Percentiles rank a stretch among this genome's conserved stretches.
Conservation (phyloP, 148 eudicot species). For the Drosera capensis region DNA sequence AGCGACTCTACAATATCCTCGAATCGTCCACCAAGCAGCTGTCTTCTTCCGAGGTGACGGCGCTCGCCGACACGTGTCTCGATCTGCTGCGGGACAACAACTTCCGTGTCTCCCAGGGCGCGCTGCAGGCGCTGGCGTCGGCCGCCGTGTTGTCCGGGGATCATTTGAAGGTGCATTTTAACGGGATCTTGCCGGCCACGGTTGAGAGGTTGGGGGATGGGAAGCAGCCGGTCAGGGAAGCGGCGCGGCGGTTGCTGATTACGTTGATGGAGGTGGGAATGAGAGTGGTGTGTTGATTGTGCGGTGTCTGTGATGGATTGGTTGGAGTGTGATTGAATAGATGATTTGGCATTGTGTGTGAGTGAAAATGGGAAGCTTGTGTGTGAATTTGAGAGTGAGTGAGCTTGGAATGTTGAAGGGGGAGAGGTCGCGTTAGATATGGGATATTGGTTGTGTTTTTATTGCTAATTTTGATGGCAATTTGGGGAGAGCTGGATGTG, state of each 20-base stretch:
- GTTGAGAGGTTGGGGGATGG: slow-evolving; percentile 82
- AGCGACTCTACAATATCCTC: slow-evolving; percentile 71
- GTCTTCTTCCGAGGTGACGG: slow-evolving; percentile 64
- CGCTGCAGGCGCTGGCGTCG: slow-evolving; percentile 59
- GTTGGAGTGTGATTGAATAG: neutral
- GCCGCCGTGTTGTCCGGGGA: slow-evolving; percentile 91
- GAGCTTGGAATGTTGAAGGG: too few relatives aligned
- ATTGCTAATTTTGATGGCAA: too few relatives aligned
- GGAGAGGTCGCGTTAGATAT: too few relatives aligned
- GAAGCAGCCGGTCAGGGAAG: slow-evolving; percentile 93
- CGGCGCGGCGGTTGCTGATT: slow-evolving; percentile 61
- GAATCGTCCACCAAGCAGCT: slow-evolving; percentile 64
- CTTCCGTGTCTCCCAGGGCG: slow-evolving; percentile 80
- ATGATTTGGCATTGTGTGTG: neutral
- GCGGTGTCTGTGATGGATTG: neutral
- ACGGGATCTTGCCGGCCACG: slow-evolving; percentile 74
- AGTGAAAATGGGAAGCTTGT: neutral
- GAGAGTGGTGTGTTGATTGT: too few relatives aligned
- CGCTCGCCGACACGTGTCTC: slow-evolving; percentile 68
- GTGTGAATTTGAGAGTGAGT: too few relatives aligned
- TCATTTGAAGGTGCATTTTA: slow-evolving; percentile 70
- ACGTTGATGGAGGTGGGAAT: slow-evolving; percentile 89
- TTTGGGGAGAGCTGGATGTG: too few relatives aligned
- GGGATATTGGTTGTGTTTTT: too few relatives aligned
- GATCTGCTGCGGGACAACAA: slow-evolving; percentile 94